Evolutionary conservation across 2,329 filamentous ascomycete genomes (phyloP).

Genomic region (Torrubiellomyces zombiae): DNA sequence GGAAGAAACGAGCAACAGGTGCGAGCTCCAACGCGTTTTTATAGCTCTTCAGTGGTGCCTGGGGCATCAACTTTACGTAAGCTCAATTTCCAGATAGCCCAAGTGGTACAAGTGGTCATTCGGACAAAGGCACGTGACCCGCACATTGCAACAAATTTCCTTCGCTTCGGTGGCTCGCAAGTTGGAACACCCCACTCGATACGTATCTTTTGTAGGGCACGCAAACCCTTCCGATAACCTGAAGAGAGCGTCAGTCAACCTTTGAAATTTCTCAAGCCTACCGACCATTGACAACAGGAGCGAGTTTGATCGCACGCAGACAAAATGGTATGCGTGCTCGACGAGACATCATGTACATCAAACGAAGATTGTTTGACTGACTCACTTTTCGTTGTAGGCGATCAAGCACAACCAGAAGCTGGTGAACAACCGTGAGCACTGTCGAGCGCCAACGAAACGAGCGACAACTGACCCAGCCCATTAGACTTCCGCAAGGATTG

Average conservation of each 20-base stretch:
- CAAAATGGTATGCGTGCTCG: conserved; percentile 33
- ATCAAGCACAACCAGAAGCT: conserved; percentile 99
- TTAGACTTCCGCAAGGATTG: conserved; percentile 99
- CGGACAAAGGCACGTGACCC: conserved; percentile 10
- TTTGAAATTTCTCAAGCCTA: conserved; percentile 21
- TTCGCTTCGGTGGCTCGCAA: conserved; percentile 2
- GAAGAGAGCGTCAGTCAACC: conserved; percentile 21
- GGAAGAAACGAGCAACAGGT: conserved; percentile 12
- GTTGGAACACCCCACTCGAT: conserved; percentile 15
- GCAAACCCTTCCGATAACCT: conserved; percentile 26
- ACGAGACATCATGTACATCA: too few species aligned
- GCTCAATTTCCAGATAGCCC: too few species aligned
- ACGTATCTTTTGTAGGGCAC: conserved; percentile 21
- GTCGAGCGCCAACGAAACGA: conserved; percentile 7
- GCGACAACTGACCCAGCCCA: conserved; percentile 14
- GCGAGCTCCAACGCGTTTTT: conserved; percentile 9
- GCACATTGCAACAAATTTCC: conserved; percentile 6
- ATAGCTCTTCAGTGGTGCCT: conserved; percentile 15
- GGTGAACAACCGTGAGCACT: conserved; percentile 73
- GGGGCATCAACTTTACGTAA: conserved; percentile 7
- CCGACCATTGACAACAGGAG: conserved; percentile 25
- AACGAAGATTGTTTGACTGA: too few species aligned
- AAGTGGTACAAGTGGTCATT: conserved; percentile 6
- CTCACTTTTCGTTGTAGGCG: conserved; percentile 38
- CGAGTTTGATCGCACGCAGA: conserved; percentile 34